Evolutionary conservation across 768 basidiomycete genomes (phyloP).

Genomic region (Tephrocybe sp.): DNA sequence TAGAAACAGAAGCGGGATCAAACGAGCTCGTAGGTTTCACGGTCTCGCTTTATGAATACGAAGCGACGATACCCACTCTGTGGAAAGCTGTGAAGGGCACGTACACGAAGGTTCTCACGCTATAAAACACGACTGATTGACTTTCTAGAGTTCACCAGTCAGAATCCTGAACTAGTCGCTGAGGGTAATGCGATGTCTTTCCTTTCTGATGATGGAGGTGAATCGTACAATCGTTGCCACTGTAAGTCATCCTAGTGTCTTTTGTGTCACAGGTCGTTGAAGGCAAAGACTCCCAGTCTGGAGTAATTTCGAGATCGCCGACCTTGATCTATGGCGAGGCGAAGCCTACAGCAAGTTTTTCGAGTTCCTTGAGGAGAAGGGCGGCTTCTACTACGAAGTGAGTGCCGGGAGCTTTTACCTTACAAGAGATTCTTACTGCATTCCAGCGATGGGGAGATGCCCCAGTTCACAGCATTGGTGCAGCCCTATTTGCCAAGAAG

Average conservation of each 20-base stretch:
- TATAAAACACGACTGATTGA: neutral
- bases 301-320: constrained; percentile 92
- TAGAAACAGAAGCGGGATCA: neutral
- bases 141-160: constrained; percentile 65
- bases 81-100: constrained; percentile 76
- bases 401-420: neutral
- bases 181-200: constrained; percentile 78
- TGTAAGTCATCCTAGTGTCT: constrained; percentile 36
- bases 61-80: constrained; percentile 80
- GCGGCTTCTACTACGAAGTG: constrained; percentile 91
- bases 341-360: constrained; percentile 85
- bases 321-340: constrained; percentile 80
- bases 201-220: constrained; percentile 73
- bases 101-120: neutral
- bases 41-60: constrained; percentile 79
- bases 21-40: constrained; percentile 63
- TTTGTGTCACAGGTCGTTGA: neutral
- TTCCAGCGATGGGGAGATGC: constrained; percentile 90
- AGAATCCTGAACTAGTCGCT: constrained; percentile 58
- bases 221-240: constrained; percentile 74
- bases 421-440: constrained; percentile 2
- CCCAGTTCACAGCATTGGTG: constrained; percentile 85
- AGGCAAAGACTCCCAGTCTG: constrained; percentile 52
- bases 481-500: constrained; percentile 82
- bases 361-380: constrained; percentile 71